A percentile compares a stretch with the other conserved stretches of the same genome.
Evolutionary conservation across 2,329 filamentous ascomycete genomes (phyloP).

Genomic region (Arthroderma sp.): DNA sequence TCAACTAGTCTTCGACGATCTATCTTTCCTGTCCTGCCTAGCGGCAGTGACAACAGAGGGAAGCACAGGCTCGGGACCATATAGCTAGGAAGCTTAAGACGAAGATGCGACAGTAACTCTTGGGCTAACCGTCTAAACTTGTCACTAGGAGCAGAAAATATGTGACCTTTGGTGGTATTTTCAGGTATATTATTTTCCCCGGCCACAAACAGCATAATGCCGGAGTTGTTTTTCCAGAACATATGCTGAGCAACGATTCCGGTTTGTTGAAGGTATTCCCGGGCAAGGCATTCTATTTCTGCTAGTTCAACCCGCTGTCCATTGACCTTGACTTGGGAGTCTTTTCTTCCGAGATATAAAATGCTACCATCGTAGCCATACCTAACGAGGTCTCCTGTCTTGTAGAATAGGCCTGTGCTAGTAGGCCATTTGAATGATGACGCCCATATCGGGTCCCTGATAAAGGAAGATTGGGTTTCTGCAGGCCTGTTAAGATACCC

Average conservation of each 20-base stretch:
- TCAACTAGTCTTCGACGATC: constrained; percentile 12
- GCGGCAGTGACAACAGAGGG: constrained; percentile 25
- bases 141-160: neutral
- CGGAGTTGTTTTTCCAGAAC: constrained; percentile 15
- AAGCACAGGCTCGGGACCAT: constrained; percentile 28
- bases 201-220: constrained; percentile 8
- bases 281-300: constrained; percentile 62
- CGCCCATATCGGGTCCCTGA: constrained; percentile 14
- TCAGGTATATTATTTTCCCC: constrained; percentile 18
- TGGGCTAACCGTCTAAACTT: neutral
- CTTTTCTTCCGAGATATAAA: constrained; percentile 69
- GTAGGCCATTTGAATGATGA: neutral
- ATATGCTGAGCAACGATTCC: constrained; percentile 26
- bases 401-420: constrained; percentile 44
- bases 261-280: constrained; percentile 27
- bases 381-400: constrained; percentile 71
- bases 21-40: constrained; percentile 27
- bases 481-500: constrained; percentile 22
- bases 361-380: constrained; percentile 54
- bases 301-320: constrained; percentile 75
- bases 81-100: constrained; percentile 16
- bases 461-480: constrained; percentile 12
- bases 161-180: constrained; percentile 16
- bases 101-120: constrained; percentile 5
- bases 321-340: constrained; percentile 68